Conservation (phyloP, 352 stramenopile genomes). For the Pythium folliculosum region DNA sequence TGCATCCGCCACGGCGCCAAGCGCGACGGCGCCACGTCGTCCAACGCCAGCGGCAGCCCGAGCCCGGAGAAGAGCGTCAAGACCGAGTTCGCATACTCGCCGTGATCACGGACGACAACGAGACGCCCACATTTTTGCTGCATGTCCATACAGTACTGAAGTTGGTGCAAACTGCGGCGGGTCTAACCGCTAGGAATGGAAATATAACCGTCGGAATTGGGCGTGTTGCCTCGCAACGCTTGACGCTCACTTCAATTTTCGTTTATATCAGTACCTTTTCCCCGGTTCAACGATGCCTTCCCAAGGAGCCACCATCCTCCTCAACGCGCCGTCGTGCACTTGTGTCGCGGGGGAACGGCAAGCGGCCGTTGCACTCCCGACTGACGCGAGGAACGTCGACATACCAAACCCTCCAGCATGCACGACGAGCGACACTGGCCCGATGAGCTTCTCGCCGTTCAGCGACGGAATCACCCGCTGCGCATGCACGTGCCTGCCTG, state of each 20-base stretch:
- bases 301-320: not conserved
- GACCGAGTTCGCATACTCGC: constrained; percentile 21
- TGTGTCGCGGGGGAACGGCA: not conserved
- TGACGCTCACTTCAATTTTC: not conserved
- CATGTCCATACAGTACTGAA: constrained; percentile 8
- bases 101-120: too few relatives aligned
- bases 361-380: not conserved
- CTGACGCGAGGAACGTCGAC: not conserved
- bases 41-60: constrained; percentile 26
- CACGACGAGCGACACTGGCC: not conserved
- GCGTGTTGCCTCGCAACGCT: not conserved
- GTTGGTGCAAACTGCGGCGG: constrained; percentile 4
- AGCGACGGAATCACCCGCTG: not conserved
- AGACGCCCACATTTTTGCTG: not conserved
- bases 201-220: constrained; percentile 3
- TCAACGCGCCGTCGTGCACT: not conserved
- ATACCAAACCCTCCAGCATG: constrained; percentile 1
- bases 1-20: constrained; percentile 86
- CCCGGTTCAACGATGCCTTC: not conserved
- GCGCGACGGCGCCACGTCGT: constrained; percentile 42
- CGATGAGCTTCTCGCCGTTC: not conserved
- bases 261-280: not conserved
- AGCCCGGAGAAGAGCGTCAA: constrained; percentile 32
- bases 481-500: not conserved
- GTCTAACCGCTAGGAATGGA: not conserved